Evolutionary conservation across 345 rosid genomes (phyloP).

Genomic region (Salix dunnii): DNA sequence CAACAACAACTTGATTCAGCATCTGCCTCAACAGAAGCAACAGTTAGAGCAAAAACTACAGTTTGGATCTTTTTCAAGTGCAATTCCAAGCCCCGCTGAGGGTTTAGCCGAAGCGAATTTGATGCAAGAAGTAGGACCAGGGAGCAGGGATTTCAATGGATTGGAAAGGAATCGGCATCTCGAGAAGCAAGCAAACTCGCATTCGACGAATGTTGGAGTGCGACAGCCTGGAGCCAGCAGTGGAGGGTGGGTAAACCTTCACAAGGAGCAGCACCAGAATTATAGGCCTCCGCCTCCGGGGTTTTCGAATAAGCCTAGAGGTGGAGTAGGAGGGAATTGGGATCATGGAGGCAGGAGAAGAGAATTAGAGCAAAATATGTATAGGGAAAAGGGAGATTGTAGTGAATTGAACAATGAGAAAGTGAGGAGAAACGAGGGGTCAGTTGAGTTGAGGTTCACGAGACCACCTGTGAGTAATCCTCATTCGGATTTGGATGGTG

Average conservation of each 20-base stretch:
- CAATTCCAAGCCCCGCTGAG: conserved; percentile 32
- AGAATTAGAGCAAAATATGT: conserved; percentile 31
- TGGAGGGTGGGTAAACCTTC: conserved; percentile 33
- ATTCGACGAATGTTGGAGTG: conserved; percentile 33
- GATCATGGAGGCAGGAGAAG: conserved; percentile 30
- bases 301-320: conserved; percentile 33
- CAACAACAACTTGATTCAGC: conserved; percentile 28
- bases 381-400: conserved; percentile 25
- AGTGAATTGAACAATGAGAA: conserved; percentile 25
- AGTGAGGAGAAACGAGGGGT: conserved; percentile 21
- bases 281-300: conserved; percentile 42
- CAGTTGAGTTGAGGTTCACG: conserved; percentile 31
- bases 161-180: conserved; percentile 37
- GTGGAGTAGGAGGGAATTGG: conserved; percentile 28
- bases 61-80: conserved; percentile 60
- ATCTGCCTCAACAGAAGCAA: conserved; percentile 35
- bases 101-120: conserved; percentile 34
- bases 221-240: conserved; percentile 19
- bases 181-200: conserved; percentile 21
- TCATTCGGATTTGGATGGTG: conserved; percentile 43
- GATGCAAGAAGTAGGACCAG: conserved; percentile 21
- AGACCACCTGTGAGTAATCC: conserved; percentile 47
- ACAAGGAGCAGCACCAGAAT: conserved; percentile 3
- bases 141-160: conserved; percentile 18
- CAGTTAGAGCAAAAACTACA: conserved; percentile 37